Evolutionary conservation across 2,329 filamentous ascomycete species (phyloP), one percentile per base, ranked within the genome.

Genomic region (Trichoderma aggressivum): DNA sequence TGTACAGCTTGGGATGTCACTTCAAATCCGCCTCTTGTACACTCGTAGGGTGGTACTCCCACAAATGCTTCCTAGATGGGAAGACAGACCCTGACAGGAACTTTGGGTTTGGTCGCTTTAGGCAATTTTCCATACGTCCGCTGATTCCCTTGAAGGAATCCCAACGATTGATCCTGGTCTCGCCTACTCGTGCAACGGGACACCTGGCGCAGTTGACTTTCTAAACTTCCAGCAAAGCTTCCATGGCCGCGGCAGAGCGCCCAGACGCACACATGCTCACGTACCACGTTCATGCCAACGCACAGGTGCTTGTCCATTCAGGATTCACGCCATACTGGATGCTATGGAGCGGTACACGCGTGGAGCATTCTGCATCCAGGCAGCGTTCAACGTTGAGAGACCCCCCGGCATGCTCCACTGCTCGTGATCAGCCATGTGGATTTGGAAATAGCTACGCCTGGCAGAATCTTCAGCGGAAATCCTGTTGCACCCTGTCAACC

Each of bases 381-480:
- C 47, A 61, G 39, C 21, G 26, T 56, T 66, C 30, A 65, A 32
- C 24, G 62, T 30, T 56, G 62, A 36, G 32, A n/a, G 18, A 11
- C 30, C 62, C 47, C 63, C 50, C 12, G 16, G 50, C 24, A 56
- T n/a, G 63, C 30, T 32, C 63, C 63, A 30, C 60, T 53, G 32
- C 32, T 24, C 47, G 34, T 67, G 65, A 60, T 62, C 32, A 43
- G 50, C 26, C 60, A 59, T 47, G 68, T 69, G 21, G 30, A 69
- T 69, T 60, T 69, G 66, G 66, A 69, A 69, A 69, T 69, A 61
- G 11, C 56, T 61, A 61, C 66, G 66, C 66, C 66, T 69, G 66
- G 66, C 56, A 61, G 39, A 60, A 69, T 69, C 60, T 65, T 70
- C 26, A 59, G 68, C 50, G 61, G 68, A 64, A 28, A 34, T 39